These are phyloP conservation scores for Russula olivacea DNA, from an alignment of 768 basidiomycete genomes.

Conservation along the genomic window DNA sequence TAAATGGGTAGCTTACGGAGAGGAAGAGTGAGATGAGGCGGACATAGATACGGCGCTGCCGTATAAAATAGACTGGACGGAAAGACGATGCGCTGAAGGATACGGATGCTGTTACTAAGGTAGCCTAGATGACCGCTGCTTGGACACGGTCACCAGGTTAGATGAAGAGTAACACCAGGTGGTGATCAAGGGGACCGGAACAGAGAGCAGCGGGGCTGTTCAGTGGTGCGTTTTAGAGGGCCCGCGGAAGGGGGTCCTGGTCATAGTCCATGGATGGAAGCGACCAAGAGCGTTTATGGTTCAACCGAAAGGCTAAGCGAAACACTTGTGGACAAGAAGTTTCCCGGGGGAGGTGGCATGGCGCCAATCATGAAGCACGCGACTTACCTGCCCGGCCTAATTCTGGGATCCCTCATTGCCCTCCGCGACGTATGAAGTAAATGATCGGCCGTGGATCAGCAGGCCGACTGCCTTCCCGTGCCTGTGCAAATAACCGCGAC, in stretches of 20 bases:
- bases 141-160: slow-evolving; percentile 26
- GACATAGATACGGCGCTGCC: not conserved
- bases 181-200: slow-evolving; percentile 25
- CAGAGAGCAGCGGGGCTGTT: not conserved
- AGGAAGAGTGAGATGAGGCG: slow-evolving; percentile 6
- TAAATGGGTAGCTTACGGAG: slow-evolving; percentile 18
- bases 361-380: slow-evolving; percentile 24
- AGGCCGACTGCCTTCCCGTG: slow-evolving; percentile 8
- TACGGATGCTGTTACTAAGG: slow-evolving; percentile 15
- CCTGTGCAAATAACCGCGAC: not conserved
- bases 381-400: slow-evolving; percentile 11
- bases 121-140: slow-evolving; percentile 13
- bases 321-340: slow-evolving; percentile 14
- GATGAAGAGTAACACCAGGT: slow-evolving; percentile 3
- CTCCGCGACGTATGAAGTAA: slow-evolving; percentile 22
- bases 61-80: not conserved
- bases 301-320: slow-evolving; percentile 18
- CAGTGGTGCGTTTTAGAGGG: slow-evolving; percentile 21
- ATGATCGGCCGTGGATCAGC: slow-evolving; percentile 23
- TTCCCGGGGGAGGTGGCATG: slow-evolving; percentile 15
- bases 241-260: slow-evolving; percentile 11
- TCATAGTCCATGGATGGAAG: slow-evolving; percentile 14
- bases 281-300: slow-evolving; percentile 13
- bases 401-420: slow-evolving; percentile 17
- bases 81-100: slow-evolving; percentile 2